phyloP scores from a whole-genome alignment of 129 eudicot species.

The Chrysanthemum makinoi region DNA sequence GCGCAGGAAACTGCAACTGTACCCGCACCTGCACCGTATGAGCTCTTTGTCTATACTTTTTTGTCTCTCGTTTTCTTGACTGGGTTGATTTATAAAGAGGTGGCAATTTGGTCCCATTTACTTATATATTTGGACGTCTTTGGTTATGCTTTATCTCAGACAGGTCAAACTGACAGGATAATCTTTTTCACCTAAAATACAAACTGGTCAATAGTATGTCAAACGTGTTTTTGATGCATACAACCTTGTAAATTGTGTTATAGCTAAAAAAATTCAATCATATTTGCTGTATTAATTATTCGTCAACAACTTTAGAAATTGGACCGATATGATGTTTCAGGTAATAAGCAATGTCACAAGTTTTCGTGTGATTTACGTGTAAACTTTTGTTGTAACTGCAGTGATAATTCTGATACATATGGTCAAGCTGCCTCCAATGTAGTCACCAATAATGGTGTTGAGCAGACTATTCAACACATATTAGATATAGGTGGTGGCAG shows the following conservation, averaged over 20 bases:
- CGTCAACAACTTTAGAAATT: too few relatives aligned
- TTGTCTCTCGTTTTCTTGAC: neutral
- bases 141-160: neutral
- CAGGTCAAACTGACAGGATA: neutral
- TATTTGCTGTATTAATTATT: too few relatives aligned
- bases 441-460: constrained; percentile 52
- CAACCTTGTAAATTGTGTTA: neutral
- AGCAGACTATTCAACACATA: constrained; percentile 78
- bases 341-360: neutral
- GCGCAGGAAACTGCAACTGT: constrained; percentile 21
- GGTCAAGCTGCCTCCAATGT: constrained; percentile 73
- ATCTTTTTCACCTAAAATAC: neutral
- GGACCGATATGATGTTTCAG: too few relatives aligned
- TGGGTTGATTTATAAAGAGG: neutral
- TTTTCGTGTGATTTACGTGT: neutral
- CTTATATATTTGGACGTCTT: neutral
- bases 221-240: neutral
- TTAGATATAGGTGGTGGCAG: constrained; percentile 96
- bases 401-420: constrained; percentile 53
- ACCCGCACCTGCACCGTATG: constrained; percentile 41
- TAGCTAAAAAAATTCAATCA: too few relatives aligned
- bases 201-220: neutral
- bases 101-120: neutral
- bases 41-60: neutral
- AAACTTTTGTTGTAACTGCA: constrained; percentile 32